Conservation (phyloP, 306 rosid species). For the Rosa multiflora region DNA sequence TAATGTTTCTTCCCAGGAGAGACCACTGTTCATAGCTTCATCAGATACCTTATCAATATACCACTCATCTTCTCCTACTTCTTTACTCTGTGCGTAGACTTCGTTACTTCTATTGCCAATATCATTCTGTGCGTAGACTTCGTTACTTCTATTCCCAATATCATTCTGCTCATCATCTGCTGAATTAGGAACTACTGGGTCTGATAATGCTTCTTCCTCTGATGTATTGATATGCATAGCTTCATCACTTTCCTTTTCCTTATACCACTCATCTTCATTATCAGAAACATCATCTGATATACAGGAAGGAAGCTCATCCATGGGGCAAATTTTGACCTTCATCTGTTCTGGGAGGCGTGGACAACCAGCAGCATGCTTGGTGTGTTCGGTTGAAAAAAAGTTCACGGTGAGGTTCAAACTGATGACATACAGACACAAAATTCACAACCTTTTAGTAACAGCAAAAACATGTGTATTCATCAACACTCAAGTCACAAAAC, state of each 20-base stretch:
- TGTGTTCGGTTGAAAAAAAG: conserved; percentile 82
- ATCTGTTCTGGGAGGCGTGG: conserved; percentile 69
- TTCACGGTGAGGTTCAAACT: conserved; percentile 81
- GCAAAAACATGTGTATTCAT: conserved; percentile 6
- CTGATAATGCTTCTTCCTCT: conserved; percentile 28
- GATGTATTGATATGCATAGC: conserved; percentile 21
- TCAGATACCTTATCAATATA: conserved; percentile 35
- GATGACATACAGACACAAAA: conserved; percentile 21
- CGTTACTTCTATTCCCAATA: background rate
- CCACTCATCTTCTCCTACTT: conserved; percentile 39
- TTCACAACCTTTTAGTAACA: conserved; percentile 20
- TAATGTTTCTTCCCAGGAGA: conserved; percentile 24
- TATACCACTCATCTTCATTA: conserved; percentile 45
- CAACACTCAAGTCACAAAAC: background rate
- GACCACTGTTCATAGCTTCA: conserved; percentile 16
- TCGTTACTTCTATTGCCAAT: background rate
- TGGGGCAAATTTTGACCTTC: conserved; percentile 57
- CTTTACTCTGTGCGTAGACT: conserved; percentile 3
- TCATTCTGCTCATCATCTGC: conserved; percentile 14
- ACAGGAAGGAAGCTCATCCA: conserved; percentile 88
- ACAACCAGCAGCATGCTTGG: conserved; percentile 69
- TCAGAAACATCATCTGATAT: conserved; percentile 36
- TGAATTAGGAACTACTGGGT: conserved; percentile 23
- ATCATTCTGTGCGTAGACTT: background rate
- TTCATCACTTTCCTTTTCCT: conserved; percentile 38